Evolutionary conservation across 148 eudicot genomes (phyloP).

Genomic region (Rhododendron ovatum): DNA sequence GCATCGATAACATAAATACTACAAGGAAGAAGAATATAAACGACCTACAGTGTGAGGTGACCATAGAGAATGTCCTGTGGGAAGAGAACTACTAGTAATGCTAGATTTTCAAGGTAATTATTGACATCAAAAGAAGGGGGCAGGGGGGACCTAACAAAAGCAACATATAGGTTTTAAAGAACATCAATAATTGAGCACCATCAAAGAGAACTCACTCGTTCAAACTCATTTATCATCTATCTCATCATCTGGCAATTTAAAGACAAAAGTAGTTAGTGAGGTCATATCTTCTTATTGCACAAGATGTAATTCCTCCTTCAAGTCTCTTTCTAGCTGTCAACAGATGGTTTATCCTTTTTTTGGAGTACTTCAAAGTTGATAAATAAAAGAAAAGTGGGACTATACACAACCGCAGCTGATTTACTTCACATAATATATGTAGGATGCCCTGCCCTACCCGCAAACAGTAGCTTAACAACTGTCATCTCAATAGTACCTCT

Average conservation of each 20-base stretch:
- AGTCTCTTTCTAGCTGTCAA: not conserved
- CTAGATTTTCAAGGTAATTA: not conserved
- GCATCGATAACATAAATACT: conserved; percentile 11
- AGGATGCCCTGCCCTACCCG: not conserved
- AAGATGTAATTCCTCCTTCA: not conserved
- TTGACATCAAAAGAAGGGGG: not conserved
- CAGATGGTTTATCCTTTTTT: not conserved
- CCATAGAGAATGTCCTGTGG: not conserved
- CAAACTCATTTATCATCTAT: not conserved
- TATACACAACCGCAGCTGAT: not conserved
- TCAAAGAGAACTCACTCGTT: not conserved
- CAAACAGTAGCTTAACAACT: not conserved
- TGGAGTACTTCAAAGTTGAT: not conserved
- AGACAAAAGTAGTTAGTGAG: not conserved
- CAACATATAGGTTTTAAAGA: not conserved
- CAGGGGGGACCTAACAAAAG: not conserved
- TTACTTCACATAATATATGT: not conserved
- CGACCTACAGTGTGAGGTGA: not conserved
- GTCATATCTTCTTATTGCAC: not conserved
- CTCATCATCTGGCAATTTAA: not conserved
- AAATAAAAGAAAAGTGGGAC: not conserved
- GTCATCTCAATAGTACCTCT: not conserved
- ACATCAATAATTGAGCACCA: not conserved
- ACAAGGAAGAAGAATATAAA: not conserved
- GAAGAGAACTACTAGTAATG: not conserved